Conservation (phyloP, 2,329 filamentous ascomycete genomes). For the Colletotrichum simmondsii region DNA sequence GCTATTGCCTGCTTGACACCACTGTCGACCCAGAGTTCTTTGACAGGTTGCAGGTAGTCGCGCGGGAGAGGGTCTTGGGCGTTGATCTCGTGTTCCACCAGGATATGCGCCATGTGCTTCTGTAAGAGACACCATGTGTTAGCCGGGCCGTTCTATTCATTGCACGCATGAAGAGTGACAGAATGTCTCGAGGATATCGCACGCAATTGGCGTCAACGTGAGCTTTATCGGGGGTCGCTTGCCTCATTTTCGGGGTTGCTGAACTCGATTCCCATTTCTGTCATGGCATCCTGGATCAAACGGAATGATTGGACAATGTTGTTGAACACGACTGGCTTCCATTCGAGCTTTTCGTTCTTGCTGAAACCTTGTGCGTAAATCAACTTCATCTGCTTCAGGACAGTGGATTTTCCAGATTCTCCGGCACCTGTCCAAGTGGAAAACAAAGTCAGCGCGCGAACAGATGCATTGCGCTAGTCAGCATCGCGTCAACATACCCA, state of each 20-base stretch:
- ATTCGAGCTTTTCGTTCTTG: constrained; percentile 89
- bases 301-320: constrained; percentile 95
- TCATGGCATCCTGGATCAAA: constrained; percentile 90
- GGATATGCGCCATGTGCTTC: constrained; percentile 82
- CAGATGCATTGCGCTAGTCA: background rate
- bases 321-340: constrained; percentile 94
- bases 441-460: constrained; percentile 10
- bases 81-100: constrained; percentile 84
- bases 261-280: constrained; percentile 83
- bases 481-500: constrained; percentile 70
- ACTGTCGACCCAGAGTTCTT: constrained; percentile 82
- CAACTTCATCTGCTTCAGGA: constrained; percentile 98
- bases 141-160: constrained; percentile 35
- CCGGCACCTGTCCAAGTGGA: constrained; percentile 77
- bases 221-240: constrained; percentile 46
- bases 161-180: background rate
- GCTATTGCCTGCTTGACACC: constrained; percentile 89
- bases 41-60: constrained; percentile 84
- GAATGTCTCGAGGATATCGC: background rate
- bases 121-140: constrained; percentile 50
- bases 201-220: constrained; percentile 28
- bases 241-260: constrained; percentile 84
- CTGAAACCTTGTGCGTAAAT: constrained; percentile 95
- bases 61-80: constrained; percentile 83
- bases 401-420: constrained; percentile 92